Evolutionary conservation across 129 eudicot genomes (phyloP).

Genomic region (Dittrichia graveolens): DNA sequence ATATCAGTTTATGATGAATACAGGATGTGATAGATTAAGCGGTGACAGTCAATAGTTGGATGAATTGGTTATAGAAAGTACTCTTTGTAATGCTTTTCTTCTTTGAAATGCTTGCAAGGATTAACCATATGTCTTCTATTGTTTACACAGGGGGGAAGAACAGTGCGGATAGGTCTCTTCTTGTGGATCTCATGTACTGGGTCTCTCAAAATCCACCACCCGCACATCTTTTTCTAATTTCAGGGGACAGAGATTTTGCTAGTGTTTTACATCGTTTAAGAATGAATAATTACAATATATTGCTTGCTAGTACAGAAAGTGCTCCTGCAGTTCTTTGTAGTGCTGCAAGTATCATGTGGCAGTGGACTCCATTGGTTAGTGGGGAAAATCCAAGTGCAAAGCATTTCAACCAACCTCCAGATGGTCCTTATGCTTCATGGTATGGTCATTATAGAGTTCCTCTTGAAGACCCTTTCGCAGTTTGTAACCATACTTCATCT

Average conservation of each 20-base stretch:
- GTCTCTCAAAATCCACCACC: conserved; percentile 97
- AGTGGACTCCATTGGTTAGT: conserved; percentile 71
- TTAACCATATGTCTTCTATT: background rate
- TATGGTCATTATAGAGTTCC: conserved; percentile 75
- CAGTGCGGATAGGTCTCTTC: conserved; percentile 95
- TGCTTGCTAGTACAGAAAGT: conserved; percentile 72
- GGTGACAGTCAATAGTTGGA: conserved; percentile 14
- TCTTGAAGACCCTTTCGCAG: conserved; percentile 81
- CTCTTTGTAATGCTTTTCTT: conserved; percentile 9
- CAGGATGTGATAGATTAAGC: conserved; percentile 4
- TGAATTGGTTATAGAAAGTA: conserved; percentile 21
- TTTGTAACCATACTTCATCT: conserved; percentile 37
- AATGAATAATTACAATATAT: conserved; percentile 86
- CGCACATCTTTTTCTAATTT: conserved; percentile 82
- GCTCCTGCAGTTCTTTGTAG: conserved; percentile 92
- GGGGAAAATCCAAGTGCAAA: conserved; percentile 73
- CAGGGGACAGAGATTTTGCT: conserved; percentile 88
- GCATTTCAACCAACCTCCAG: conserved; percentile 97
- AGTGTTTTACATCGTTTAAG: conserved; percentile 78
- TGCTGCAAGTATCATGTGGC: conserved; percentile 98
- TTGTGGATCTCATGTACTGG: conserved; percentile 94
- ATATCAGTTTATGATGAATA: background rate
- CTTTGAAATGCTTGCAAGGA: background rate
- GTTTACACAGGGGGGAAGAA: conserved; percentile 75
- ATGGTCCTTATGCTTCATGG: conserved; percentile 91